Conservation (phyloP, 176 grass and related monocot species). For the Puya raimondii region DNA sequence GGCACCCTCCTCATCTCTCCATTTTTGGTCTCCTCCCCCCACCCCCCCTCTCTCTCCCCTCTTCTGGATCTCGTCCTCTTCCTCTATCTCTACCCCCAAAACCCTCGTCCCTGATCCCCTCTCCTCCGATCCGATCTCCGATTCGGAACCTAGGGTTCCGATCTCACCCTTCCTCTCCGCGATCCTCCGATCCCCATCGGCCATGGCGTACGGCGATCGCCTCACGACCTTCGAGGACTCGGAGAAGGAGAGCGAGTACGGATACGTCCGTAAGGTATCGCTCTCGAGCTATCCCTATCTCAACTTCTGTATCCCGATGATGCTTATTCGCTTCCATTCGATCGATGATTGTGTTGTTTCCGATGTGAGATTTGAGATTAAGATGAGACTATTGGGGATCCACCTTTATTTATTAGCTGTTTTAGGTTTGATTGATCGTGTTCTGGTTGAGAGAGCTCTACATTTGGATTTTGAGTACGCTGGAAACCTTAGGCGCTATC, state of each 20-base stretch:
- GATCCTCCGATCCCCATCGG: conserved; percentile 29
- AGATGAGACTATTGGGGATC: not conserved
- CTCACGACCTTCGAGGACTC: conserved; percentile 86
- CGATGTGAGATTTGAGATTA: conserved; percentile 9
- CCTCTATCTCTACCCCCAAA: not conserved
- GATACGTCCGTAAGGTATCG: conserved; percentile 91
- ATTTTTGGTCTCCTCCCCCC: conserved; percentile 24
- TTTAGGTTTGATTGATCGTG: not conserved
- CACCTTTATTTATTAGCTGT: not conserved
- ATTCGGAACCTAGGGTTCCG: not conserved
- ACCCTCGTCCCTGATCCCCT: not conserved
- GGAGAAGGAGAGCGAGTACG: conserved; percentile 96
- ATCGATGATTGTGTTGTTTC: not conserved
- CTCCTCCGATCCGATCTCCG: not conserved
- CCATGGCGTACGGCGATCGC: conserved; percentile 70
- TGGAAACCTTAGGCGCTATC: not conserved
- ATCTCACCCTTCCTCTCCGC: not conserved
- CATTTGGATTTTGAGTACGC: not conserved
- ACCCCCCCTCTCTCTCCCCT: not conserved
- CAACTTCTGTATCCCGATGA: conserved; percentile 9
- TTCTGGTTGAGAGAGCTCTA: not conserved
- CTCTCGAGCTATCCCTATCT: not conserved
- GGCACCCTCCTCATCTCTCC: conserved; percentile 26
- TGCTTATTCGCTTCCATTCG: not conserved
- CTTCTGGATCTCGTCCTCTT: not conserved